These are phyloP conservation scores for Yamadazyma sp. DNA, from an alignment of 805 yeast genomes.

Conservation along the genomic window DNA sequence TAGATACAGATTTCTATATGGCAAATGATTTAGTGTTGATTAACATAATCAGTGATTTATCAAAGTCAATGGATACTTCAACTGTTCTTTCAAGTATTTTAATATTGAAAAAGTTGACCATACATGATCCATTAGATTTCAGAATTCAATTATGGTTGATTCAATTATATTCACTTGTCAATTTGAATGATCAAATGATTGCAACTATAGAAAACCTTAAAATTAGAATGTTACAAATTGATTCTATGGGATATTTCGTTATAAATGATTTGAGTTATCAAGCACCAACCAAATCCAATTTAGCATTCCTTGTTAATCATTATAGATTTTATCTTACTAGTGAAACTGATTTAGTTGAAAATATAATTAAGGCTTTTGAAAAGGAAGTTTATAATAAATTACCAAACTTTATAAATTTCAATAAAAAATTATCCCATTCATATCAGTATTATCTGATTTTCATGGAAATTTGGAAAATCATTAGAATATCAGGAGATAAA, in stretches of 20 bases:
- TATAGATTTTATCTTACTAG: conserved; percentile 54
- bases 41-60: conserved; percentile 35
- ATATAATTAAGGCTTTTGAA: conserved; percentile 53
- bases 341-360: conserved; percentile 47
- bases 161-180: conserved; percentile 56
- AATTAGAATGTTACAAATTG: conserved; percentile 74
- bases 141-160: conserved; percentile 70
- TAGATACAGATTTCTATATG: conserved; percentile 55
- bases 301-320: conserved; percentile 32
- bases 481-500: conserved; percentile 20
- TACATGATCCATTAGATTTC: conserved; percentile 67
- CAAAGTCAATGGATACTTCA: not conserved
- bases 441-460: conserved; percentile 32
- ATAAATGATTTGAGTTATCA: conserved; percentile 30
- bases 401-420: conserved; percentile 62
- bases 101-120: conserved; percentile 55
- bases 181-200: conserved; percentile 49
- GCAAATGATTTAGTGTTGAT: conserved; percentile 66
- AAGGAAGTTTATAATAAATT: conserved; percentile 63
- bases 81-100: conserved; percentile 39
- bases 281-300: conserved; percentile 40
- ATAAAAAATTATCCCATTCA: conserved; percentile 50
- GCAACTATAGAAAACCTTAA: conserved; percentile 52
- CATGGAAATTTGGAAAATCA: conserved; percentile 21
- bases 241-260: conserved; percentile 52